Conservation (phyloP, 2,329 filamentous ascomycete genomes). For the Ophiostoma sp. region DNA sequence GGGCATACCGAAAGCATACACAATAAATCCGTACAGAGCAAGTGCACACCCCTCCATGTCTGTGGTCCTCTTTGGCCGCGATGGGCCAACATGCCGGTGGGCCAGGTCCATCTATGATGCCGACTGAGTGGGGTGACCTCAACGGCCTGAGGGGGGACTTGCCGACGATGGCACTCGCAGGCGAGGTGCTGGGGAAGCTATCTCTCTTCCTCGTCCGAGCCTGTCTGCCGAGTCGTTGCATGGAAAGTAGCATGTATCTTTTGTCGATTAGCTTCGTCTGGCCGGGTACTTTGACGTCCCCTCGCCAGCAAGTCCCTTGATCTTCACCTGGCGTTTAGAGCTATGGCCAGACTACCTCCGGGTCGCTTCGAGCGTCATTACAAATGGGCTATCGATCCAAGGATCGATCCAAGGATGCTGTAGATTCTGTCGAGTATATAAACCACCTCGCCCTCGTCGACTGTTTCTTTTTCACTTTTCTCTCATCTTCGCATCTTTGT, state of each 20-base stretch:
- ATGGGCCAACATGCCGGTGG: not conserved
- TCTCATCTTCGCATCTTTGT: not conserved
- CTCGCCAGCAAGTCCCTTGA: no score
- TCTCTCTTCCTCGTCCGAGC: no score
- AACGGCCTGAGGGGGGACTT: no score
- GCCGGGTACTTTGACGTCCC: no score
- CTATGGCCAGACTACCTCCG: no score
- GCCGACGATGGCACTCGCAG: not conserved
- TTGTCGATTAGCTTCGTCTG: no score
- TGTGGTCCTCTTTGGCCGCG: not conserved
- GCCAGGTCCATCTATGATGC: not conserved
- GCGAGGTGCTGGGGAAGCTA: no score
- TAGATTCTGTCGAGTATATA: not conserved
- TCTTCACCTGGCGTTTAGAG: no score
- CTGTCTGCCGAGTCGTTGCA: no score
- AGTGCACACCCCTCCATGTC: not conserved
- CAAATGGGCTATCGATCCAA: not conserved
- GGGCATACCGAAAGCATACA: not conserved
- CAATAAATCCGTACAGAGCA: not conserved
- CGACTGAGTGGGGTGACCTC: not conserved
- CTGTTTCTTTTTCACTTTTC: not conserved
- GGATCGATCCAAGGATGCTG: not conserved
- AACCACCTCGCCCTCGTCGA: not conserved
- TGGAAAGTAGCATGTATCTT: no score
- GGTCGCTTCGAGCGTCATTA: not conserved